Evolutionary conservation across 345 rosid species (phyloP).

Genomic region (Turnera subulata): DNA sequence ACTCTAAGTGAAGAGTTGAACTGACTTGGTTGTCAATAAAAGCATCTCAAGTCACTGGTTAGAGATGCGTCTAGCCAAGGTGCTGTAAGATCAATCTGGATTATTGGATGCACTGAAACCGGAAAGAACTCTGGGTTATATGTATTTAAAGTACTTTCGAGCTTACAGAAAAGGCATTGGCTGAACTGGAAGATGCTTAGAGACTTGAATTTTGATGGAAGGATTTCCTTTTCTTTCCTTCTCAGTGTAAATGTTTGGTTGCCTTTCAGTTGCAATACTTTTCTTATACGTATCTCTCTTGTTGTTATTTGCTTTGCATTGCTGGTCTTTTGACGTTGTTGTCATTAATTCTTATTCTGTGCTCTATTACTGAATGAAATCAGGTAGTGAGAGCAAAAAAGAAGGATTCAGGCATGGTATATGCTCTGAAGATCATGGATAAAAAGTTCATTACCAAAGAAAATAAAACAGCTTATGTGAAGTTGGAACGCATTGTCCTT

Average conservation of each 20-base stretch:
- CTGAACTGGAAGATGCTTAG: too few species aligned
- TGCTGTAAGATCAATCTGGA: too few species aligned
- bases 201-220: too few species aligned
- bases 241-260: neutral
- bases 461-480: conserved; percentile 94
- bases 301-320: neutral
- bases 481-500: conserved; percentile 90
- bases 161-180: too few species aligned
- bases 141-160: too few species aligned
- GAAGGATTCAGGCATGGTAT: conserved; percentile 79
- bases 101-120: too few species aligned
- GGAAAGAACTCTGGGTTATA: too few species aligned
- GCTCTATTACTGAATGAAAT: conserved; percentile 15
- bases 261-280: neutral
- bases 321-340: conserved; percentile 5
- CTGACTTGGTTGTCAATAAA: too few species aligned
- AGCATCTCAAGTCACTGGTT: too few species aligned
- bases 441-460: conserved; percentile 96
- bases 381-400: conserved; percentile 97
- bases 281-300: neutral
- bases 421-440: conserved; percentile 98
- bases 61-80: too few species aligned
- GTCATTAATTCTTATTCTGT: conserved; percentile 5
- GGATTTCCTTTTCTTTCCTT: neutral
- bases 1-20: too few species aligned